These are phyloP conservation scores for Henckelia pumila DNA, from an alignment of 257 asterid genomes.

Conservation along the genomic window DNA sequence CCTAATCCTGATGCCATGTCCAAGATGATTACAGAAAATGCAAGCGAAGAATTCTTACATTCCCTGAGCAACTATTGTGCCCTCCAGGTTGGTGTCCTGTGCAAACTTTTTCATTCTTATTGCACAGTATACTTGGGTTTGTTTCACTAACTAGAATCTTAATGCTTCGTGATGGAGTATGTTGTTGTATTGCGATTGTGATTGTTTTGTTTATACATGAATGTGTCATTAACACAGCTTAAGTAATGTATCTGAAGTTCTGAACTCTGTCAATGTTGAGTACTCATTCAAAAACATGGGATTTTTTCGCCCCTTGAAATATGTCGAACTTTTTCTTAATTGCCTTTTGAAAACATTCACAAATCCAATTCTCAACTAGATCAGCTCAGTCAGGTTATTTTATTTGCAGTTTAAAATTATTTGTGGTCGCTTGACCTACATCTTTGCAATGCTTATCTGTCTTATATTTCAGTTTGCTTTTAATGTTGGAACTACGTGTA, in stretches of 20 bases:
- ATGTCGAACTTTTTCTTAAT: too few species aligned
- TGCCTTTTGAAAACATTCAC: too few species aligned
- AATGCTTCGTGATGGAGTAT: constrained; percentile 19
- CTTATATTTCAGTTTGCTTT: constrained; percentile 3
- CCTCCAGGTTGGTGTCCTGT: constrained; percentile 62
- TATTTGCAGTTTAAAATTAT: too few species aligned
- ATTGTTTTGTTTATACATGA: constrained; percentile 8
- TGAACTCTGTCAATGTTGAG: background rate
- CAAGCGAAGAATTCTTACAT: constrained; percentile 92
- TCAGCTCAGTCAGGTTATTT: too few species aligned
- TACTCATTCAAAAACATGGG: background rate
- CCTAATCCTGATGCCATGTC: constrained; percentile 99
- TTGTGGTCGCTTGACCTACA: background rate
- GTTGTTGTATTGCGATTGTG: constrained; percentile 3
- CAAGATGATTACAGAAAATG: constrained; percentile 88
- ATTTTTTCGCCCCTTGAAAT: too few species aligned
- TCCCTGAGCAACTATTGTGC: constrained; percentile 93
- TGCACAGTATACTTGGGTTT: constrained; percentile 17
- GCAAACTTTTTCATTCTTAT: constrained; percentile 19
- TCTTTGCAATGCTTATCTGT: background rate
- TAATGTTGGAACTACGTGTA: constrained; percentile 17
- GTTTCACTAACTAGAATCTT: constrained; percentile 15
- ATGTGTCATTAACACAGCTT: constrained; percentile 15
- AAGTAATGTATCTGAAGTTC: constrained; percentile 12
- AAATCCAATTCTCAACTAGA: too few species aligned